A percentile compares a stretch with the other conserved stretches of the same genome.
Conservation (phyloP, 768 basidiomycete genomes). For the Collybiopsis confluens region DNA sequence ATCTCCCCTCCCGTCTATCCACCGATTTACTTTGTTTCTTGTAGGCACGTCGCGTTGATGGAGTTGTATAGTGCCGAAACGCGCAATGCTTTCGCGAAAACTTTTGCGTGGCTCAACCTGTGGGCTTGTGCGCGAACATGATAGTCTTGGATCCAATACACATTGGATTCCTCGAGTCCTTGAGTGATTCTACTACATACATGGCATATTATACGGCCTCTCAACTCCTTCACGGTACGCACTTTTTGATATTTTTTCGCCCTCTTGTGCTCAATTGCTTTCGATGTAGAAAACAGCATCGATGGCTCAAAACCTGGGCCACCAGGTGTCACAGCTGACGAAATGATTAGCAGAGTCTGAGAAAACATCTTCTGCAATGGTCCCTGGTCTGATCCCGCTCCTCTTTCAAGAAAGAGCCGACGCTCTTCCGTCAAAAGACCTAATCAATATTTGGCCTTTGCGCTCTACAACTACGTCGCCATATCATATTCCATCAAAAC, state of each 20-base stretch:
- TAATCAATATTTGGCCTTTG: constrained; percentile 92
- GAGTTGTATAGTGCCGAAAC: constrained; percentile 91
- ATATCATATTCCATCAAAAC: constrained; percentile 85
- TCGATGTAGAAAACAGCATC: constrained; percentile 54
- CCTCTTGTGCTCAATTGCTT: constrained; percentile 9
- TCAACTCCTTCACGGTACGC: constrained; percentile 84
- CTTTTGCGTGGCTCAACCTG: constrained; percentile 91
- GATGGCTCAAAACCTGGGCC: constrained; percentile 79
- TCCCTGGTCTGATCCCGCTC: constrained; percentile 64
- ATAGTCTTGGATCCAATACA: constrained; percentile 90
- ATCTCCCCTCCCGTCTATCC: not conserved
- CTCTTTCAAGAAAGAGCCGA: constrained; percentile 79
- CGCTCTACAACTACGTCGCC: constrained; percentile 92
- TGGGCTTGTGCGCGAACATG: constrained; percentile 99
- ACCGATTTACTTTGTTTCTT: constrained; percentile 5
- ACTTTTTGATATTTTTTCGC: not conserved
- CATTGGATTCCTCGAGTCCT: constrained; percentile 95
- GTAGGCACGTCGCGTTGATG: constrained; percentile 83
- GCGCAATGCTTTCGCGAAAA: constrained; percentile 85
- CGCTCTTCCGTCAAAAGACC: constrained; percentile 89
- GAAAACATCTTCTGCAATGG: constrained; percentile 86
- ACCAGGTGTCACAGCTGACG: constrained; percentile 79
- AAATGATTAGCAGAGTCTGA: constrained; percentile 98
- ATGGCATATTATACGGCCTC: constrained; percentile 97
- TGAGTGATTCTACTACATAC: constrained; percentile 98